Percentiles rank a stretch among this genome's conserved stretches.
Evolutionary conservation across 179 eudicot species (phyloP).

Genomic region (Silene coronaria): DNA sequence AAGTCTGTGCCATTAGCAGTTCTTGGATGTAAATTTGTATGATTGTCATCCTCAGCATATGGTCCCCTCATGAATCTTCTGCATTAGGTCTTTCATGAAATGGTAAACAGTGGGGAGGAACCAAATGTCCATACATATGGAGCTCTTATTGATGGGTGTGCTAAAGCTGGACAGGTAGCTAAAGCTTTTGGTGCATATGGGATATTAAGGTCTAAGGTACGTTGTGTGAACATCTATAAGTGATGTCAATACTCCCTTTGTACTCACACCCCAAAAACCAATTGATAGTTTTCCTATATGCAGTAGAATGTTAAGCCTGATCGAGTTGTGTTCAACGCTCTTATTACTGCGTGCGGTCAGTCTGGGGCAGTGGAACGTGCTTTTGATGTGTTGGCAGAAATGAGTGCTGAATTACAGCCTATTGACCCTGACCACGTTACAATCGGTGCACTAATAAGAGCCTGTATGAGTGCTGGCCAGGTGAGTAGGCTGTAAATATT

Average conservation of each 20-base stretch:
- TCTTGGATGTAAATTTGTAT: neutral
- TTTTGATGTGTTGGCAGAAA: slow-evolving; percentile 88
- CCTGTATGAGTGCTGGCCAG: slow-evolving; percentile 80
- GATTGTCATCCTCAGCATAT: slow-evolving; percentile 7
- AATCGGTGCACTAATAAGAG: slow-evolving; percentile 83
- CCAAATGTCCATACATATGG: slow-evolving; percentile 96
- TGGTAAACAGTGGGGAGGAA: slow-evolving; percentile 77
- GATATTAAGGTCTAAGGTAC: slow-evolving; percentile 91
- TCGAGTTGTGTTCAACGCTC: slow-evolving; percentile 93
- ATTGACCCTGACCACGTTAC: slow-evolving; percentile 92
- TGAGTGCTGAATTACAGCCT: slow-evolving; percentile 68
- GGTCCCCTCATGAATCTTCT: slow-evolving; percentile 4
- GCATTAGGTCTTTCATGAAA: slow-evolving; percentile 83
- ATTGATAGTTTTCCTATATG: slow-evolving; percentile 40
- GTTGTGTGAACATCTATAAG: slow-evolving; percentile 11
- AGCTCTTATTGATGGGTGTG: slow-evolving; percentile 97
- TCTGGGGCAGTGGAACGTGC: slow-evolving; percentile 98
- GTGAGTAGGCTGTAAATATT: slow-evolving; percentile 38
- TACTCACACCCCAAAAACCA: slow-evolving; percentile 24
- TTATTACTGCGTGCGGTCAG: slow-evolving; percentile 97
- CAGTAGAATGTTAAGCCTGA: slow-evolving; percentile 99
- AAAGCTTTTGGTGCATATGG: slow-evolving; percentile 99
- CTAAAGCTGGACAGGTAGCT: slow-evolving; percentile 91
- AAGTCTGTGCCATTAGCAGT: slow-evolving; percentile 16
- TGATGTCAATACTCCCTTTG: neutral